phyloP scores from a whole-genome alignment of 352 stramenopile species.

The Plasmopara viticola region DNA sequence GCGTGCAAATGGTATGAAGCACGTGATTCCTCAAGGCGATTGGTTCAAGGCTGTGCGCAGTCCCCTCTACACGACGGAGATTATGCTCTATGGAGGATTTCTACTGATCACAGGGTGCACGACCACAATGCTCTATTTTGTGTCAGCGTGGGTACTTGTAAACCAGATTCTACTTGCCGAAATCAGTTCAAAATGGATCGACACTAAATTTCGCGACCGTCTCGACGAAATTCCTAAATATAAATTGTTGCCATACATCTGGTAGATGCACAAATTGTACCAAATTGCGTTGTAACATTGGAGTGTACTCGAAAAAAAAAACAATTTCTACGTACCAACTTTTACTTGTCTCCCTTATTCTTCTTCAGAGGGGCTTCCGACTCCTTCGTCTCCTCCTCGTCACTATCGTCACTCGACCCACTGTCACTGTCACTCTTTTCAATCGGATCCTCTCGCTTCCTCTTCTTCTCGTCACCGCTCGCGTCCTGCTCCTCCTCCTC shows the following conservation, averaged over 20 bases:
- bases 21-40: slow-evolving; percentile 52
- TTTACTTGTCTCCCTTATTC: neutral
- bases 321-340: no score
- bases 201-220: slow-evolving; percentile 48
- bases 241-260: slow-evolving; percentile 30
- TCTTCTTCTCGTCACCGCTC: slow-evolving; percentile 31
- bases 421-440: slow-evolving; percentile 24
- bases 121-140: slow-evolving; percentile 38
- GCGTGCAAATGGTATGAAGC: slow-evolving; percentile 31
- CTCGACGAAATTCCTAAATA: slow-evolving; percentile 29
- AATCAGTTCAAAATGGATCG: slow-evolving; percentile 49
- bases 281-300: no score
- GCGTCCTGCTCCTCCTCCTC: slow-evolving; percentile 63
- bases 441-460: slow-evolving; percentile 15
- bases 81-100: slow-evolving; percentile 59
- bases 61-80: slow-evolving; percentile 56
- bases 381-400: slow-evolving; percentile 32
- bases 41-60: slow-evolving; percentile 64
- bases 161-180: slow-evolving; percentile 58
- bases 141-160: slow-evolving; percentile 49
- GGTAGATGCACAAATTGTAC: no score
- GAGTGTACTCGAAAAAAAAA: neutral
- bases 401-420: slow-evolving; percentile 25
- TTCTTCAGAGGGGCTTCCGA: slow-evolving; percentile 18
- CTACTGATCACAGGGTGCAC: slow-evolving; percentile 31